Base-by-base conservation (phyloP, 805 yeast species). In the Geotrichum ghanense region DNA sequence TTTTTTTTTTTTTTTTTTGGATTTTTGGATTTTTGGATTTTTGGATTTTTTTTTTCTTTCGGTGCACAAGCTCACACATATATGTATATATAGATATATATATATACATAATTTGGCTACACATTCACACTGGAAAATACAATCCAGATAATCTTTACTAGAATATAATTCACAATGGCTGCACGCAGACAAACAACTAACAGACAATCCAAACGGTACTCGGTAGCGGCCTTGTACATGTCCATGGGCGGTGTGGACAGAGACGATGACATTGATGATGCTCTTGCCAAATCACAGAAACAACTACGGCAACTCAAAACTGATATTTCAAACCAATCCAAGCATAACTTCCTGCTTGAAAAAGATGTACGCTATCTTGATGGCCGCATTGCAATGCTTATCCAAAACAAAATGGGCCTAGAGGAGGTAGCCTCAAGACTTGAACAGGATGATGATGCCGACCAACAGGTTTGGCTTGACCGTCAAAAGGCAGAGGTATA, bases 341-440 rank as follows among this genome's bases (percentile, higher is more conserved):
- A 64, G 49, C 53, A 51, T 31, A 66, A 66, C 50, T 66, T 64
- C 44, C 51, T 62, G 45, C 56, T 63, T 44, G 70, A 66, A 46
- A 60, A 59, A 48, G 69, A 66, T 44, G 66, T 66, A 39, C 56
- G 68, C 41, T 64, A 60, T 43, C 55, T 66, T 26, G 70, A 66
- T 50, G 50, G 62, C 14, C 60, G 69, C 17, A 66, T 66, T 31
- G 69, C 69, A 12, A 56, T 63, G 45, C 56, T 66, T 20, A 66
- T 66, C 40, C 68, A 65, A 42, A 63, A 64, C 54, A 62, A 61
- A 41, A 60, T 65, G 56, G 63, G 62, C 16, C 48, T 55, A 10
- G 68, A 64, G 23, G 68, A 65, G 47, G 59, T 63, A 22, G 61
- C 65, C 6, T 53, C 56, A 14, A 55, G 65, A 19, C 51, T 64